Percentiles rank a stretch among this genome's conserved stretches.
Evolutionary conservation across 2,329 filamentous ascomycete genomes (phyloP).

Genomic region (Tolypocladium album): DNA sequence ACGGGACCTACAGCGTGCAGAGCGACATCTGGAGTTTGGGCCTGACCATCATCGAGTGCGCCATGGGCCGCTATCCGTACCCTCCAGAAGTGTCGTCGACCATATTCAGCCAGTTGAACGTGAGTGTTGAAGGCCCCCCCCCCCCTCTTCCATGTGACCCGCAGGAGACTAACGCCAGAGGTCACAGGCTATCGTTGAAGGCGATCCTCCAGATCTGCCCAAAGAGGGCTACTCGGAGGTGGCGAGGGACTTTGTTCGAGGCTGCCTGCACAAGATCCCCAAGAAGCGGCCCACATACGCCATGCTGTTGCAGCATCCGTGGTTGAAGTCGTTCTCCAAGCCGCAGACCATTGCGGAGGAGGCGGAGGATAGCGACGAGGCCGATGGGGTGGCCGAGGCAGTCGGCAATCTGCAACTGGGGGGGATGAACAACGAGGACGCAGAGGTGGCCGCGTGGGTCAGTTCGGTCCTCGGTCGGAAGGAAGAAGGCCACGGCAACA

Average conservation of each 20-base stretch:
- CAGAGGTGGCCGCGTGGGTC: conserved; percentile 84
- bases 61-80: conserved; percentile 88
- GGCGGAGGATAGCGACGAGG: conserved; percentile 49
- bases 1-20: conserved; percentile 92
- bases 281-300: conserved; percentile 89
- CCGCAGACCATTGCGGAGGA: conserved; percentile 65
- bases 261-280: conserved; percentile 87
- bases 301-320: conserved; percentile 80
- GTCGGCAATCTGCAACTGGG: conserved; percentile 32
- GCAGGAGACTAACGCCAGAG: conserved; percentile 1
- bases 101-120: conserved; percentile 93
- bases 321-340: conserved; percentile 68
- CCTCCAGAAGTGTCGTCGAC: conserved; percentile 96
- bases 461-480: conserved; percentile 49
- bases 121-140: conserved; percentile 41
- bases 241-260: conserved; percentile 77
- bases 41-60: conserved; percentile 90
- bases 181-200: conserved; percentile 85
- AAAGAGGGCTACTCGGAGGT: conserved; percentile 64
- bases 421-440: conserved; percentile 43
- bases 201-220: conserved; percentile 85
- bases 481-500: conserved; percentile 38
- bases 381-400: conserved; percentile 30
- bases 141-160: background rate
- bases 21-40: conserved; percentile 97